Percentiles rank a stretch among this genome's conserved stretches.
phyloP scores from a whole-genome alignment of 352 stramenopile genomes.

The Globisporangium sylvaticum region DNA sequence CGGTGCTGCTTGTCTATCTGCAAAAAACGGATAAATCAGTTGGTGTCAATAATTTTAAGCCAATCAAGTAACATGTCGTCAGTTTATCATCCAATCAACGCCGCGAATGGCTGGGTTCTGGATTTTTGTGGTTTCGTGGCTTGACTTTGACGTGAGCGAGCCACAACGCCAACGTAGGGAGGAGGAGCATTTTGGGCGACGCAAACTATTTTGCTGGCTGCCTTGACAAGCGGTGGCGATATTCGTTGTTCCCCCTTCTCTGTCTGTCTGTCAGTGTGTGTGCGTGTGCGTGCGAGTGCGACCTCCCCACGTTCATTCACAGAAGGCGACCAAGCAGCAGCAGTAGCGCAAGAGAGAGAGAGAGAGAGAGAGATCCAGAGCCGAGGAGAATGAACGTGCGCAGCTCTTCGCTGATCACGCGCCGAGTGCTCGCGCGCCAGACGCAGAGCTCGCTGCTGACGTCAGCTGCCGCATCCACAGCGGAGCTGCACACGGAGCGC shows the following conservation, averaged over 20 bases:
- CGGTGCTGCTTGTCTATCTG: constrained; percentile 3
- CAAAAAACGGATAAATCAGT: constrained; percentile 1
- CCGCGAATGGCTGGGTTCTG: neutral
- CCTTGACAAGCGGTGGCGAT: neutral
- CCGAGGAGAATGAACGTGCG: constrained; percentile 11
- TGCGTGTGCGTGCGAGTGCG: neutral
- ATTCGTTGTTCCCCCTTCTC: neutral
- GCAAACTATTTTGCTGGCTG: constrained; percentile 2
- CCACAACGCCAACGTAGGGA: constrained; percentile 5
- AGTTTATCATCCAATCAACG: neutral
- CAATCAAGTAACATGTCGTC: too few relatives aligned
- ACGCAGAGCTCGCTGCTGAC: constrained; percentile 1
- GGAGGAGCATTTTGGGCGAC: neutral
- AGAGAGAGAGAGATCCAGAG: neutral
- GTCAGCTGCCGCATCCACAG: neutral
- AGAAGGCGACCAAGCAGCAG: neutral
- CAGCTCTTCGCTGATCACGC: constrained; percentile 15
- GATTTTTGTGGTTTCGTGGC: neutral
- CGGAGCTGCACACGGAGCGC: constrained; percentile 16
- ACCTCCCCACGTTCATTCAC: neutral
- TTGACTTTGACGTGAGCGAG: constrained; percentile 9
- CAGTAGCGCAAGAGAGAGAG: neutral
- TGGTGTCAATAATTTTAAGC: neutral
- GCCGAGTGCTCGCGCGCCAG: constrained; percentile 11
- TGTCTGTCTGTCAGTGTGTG: neutral